Base-by-base conservation (phyloP, 2,329 filamentous ascomycete genomes). In the Cladosporium halotolerans region DNA sequence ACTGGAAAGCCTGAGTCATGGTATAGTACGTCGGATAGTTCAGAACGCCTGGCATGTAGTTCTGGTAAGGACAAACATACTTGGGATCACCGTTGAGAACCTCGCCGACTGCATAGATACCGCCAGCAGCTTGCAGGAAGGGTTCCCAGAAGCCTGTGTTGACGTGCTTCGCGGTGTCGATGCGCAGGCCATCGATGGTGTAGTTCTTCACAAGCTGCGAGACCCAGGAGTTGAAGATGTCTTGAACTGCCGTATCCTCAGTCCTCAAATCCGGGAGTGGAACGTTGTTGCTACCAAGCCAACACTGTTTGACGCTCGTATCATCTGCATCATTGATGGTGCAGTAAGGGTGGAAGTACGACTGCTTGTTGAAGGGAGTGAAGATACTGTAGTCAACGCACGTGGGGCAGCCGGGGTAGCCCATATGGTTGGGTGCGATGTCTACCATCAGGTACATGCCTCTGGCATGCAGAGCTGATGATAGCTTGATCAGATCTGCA, bases 261-360 rank as follows among this genome's bases (percentile, higher is more conserved):
- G 73, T 76, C 34, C 69, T 66, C 18, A 76, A 60, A 58, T 76
- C 74, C 1, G 73, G 68, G 18, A 76, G 67, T 9, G 72, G 64
- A n/a, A 76, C 70, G 3, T 61, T 67, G 19, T 69, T 62, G 58
- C 77, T 72, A 10, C 76, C 77, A 32, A 76, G 66, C 75, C 77
- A 78, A 62, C 78, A 77, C 16, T 53, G 39, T 19, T 53, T 41
- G 28, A 53, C 41, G 40, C 41, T 52, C 18, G 40, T 45, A 31
- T 43, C 40, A 11, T 81, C 65, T 38, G 66, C 61, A 67, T 81
- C 83, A 64, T 84, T 63, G 43, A 79, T 72, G 3, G 60, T 62
- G 64, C 83, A 85, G 59, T 74, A 77, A 1, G 75, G 34, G 62
- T 86, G 81, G 48, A 47, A 58, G 38, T 50, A 56, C n/a, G 72